A percentile compares a stretch with the other conserved stretches of the same genome.
phyloP scores from a whole-genome alignment of 208 protist genomes.

The Wallacemonas sp. region DNA sequence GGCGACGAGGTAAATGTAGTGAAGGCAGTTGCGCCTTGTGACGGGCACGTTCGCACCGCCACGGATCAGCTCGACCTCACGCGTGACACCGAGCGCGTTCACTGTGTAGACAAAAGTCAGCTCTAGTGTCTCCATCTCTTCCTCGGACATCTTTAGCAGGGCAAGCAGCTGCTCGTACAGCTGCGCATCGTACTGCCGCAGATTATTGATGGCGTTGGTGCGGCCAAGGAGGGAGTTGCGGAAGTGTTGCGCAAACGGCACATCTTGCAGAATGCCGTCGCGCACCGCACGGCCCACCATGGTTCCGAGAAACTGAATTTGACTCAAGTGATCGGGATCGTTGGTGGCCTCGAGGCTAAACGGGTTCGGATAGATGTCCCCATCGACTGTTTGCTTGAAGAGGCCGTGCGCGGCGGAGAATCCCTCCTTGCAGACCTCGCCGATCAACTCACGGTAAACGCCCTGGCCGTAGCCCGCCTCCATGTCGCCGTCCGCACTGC shows the following conservation, averaged over 20 bases:
- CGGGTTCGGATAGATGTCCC: constrained; percentile 90
- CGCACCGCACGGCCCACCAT: constrained; percentile 90
- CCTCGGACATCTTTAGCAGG: constrained; percentile 54
- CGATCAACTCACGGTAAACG: constrained; percentile 92
- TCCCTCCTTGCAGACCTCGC: constrained; percentile 70
- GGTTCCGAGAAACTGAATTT: constrained; percentile 88
- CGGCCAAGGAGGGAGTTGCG: constrained; percentile 83
- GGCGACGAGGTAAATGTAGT: constrained; percentile 92
- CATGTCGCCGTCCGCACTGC: constrained; percentile 25
- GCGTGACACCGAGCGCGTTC: constrained; percentile 57
- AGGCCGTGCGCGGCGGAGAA: constrained; percentile 83
- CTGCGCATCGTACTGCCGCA: constrained; percentile 82
- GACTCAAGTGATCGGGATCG: constrained; percentile 58
- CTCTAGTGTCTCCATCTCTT: constrained; percentile 65
- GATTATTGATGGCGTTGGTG: constrained; percentile 88
- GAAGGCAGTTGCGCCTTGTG: constrained; percentile 80
- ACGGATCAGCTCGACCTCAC: constrained; percentile 78
- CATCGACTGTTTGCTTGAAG: constrained; percentile 82
- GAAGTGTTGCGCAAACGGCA: constrained; percentile 93
- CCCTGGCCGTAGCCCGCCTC: constrained; percentile 92
- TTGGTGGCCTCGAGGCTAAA: constrained; percentile 67
- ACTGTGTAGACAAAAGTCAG: constrained; percentile 85
- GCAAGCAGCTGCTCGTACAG: constrained; percentile 85
- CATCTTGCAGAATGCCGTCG: constrained; percentile 88
- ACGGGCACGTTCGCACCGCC: constrained; percentile 82